Evolutionary conservation across 2,329 filamentous ascomycete species (phyloP).

Genomic region (Raffaelea ambrosiae): DNA sequence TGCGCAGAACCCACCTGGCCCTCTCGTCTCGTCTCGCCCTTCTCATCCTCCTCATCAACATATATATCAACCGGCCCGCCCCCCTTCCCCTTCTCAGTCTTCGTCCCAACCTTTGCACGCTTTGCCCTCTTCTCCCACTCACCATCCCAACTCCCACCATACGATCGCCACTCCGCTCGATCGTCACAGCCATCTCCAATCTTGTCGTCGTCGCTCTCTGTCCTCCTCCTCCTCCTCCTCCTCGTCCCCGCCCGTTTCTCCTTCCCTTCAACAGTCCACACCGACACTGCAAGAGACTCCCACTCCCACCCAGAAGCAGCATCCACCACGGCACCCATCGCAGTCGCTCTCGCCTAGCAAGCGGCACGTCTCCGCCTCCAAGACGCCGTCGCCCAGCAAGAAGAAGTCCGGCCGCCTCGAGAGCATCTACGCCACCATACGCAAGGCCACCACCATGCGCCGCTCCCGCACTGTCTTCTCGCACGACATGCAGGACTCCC

Average conservation of each 20-base stretch:
- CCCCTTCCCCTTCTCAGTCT: not conserved
- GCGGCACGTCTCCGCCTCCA: not conserved
- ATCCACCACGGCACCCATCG: not conserved
- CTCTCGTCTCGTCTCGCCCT: not conserved
- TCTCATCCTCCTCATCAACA: not conserved
- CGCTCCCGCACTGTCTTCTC: conserved; percentile 7
- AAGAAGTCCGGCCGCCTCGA: conserved; percentile 20
- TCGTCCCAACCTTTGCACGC: not conserved
- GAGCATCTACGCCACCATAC: conserved; percentile 21
- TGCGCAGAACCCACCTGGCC: conserved; percentile 4
- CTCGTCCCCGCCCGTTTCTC: not conserved
- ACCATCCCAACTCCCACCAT: too few relatives aligned
- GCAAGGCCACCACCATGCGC: conserved; percentile 18
- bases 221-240: not conserved
- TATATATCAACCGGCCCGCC: not conserved
- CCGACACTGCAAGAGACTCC: not conserved
- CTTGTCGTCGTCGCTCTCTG: too few relatives aligned
- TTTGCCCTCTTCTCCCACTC: not conserved
- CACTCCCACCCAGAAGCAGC: not conserved
- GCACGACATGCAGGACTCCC: conserved; percentile 8
- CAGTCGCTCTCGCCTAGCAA: not conserved
- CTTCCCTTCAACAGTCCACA: conserved; percentile 9
- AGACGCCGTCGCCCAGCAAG: conserved; percentile 15
- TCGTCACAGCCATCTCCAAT: too few relatives aligned
- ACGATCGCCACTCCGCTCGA: too few relatives aligned